Evolutionary conservation across 306 rosid species (phyloP), one percentile per base, ranked within the genome.

Genomic region (Cucurbita moschata): DNA sequence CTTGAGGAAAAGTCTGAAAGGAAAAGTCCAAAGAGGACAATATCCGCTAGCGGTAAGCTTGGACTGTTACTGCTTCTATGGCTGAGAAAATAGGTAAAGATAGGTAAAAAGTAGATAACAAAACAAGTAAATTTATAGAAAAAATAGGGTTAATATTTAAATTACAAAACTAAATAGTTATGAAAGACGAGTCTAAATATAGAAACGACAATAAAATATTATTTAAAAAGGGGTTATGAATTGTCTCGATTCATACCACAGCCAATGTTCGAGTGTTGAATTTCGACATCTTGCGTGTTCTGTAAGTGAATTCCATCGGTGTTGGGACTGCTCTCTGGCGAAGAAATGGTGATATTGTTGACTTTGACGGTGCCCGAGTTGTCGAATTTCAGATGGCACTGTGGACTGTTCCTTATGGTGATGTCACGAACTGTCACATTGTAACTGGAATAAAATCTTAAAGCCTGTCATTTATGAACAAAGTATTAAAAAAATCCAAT

Each of bases 271-370:
- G 98, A 90, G 74, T 86, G 89, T 18, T 84, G 89, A 78, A 91
- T 94, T 82, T 89, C 89, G 3, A 86, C 97, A 30, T 89, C 91
- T 35, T 84, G 87, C 46, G 96, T 82, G 86, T 90, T 94, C 46
- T 94, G 97, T 89, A 94, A 71, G 84, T 90, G 98, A 85, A 94
- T 91, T 8, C 96, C 98, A 75, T 94, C 98, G 18, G 98, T 94
- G 46, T 94, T 94, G 68, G 92, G 95, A 76, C 98, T 94, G 60
- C 78, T 81, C 75, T 78, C 95, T 2, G 96, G 97, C 12, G 98
- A 89, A 71, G 84, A 87, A 66, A 94, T 90, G 38, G 89, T 89
- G 46, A 94, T 85, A 76, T 89, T 89, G 37, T 76, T 40, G 58
- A 90, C 88, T 79, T 84, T 69, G 52, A 94, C 83, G 37, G 86